Base-by-base conservation (phyloP, 148 eudicot species). In the Suaeda aralocaspica region DNA sequence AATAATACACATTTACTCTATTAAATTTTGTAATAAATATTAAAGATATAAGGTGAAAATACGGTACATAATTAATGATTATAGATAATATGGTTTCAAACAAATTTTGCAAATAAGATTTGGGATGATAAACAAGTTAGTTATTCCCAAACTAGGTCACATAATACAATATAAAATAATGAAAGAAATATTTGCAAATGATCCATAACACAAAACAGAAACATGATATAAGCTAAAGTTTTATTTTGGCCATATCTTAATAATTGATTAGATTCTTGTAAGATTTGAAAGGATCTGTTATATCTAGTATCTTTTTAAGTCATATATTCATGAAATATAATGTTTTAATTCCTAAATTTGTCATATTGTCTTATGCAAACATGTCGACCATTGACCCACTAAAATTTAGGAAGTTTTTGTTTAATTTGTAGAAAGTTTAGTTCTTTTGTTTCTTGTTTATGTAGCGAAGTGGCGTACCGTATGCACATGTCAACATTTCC, bases 351-450 rank as follows among this genome's bases (percentile, higher is more conserved):
- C 5, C 18, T 9, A 14, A 5, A 59, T 51, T 9, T n/a, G n/a
- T n/a, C n/a, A 63, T 16, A 1, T 2, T 22, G 34, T 2, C 6
- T 9, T 53, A 52, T 1, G 56, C n/a, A n/a, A n/a, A 60, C 51
- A 25, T 19, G 3, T 64, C 6, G 51, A 65, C 55, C 69, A 49
- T 50, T 67, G 70, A 67, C 70, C 44, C 49, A 66, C 69, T n/a
- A 2, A 66, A 66, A 48, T 45, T 10, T 0, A 2, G 14, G 2
- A 45, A 6, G 14, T 15, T 19, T 60, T 60, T 19, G 26, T 19
- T 14, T 15, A 39, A 24, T 13, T 16, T 2, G n/a, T n/a, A 36
- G 25, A 63, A 62, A 36, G 26, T 62, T 63, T 63, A 26, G 36
- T 61, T 62, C 46, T 62, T 60, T 60, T 33, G 64, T 34, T 39